A percentile compares a stretch with the other conserved stretches of the same genome.
phyloP scores from a whole-genome alignment of 805 yeast genomes.

The Ogataea corticis region DNA sequence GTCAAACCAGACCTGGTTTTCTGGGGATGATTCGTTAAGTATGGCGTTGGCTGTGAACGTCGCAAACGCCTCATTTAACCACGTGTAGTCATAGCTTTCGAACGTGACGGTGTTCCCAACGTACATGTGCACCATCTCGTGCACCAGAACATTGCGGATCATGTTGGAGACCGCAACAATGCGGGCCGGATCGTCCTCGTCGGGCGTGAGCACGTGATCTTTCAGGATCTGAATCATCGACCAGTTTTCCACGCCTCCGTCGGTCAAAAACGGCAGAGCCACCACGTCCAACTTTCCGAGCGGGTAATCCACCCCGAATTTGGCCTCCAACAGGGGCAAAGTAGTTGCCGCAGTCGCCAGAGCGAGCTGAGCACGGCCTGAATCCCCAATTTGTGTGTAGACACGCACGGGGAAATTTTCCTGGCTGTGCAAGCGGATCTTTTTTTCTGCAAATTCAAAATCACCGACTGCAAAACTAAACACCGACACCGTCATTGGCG shows the following conservation, averaged over 20 bases:
- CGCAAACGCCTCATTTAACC: conserved; percentile 81
- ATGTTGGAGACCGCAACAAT: conserved; percentile 23
- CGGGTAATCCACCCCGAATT: conserved; percentile 52
- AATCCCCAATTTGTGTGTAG: conserved; percentile 56
- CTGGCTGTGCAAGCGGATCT: conserved; percentile 27
- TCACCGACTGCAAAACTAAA: conserved; percentile 74
- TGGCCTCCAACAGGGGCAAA: conserved; percentile 48
- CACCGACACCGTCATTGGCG: conserved; percentile 59
- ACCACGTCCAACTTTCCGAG: conserved; percentile 65
- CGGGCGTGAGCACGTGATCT: conserved; percentile 46
- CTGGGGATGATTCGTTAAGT: conserved; percentile 28
- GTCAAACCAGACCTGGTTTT: conserved; percentile 35
- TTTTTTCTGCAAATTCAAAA: conserved; percentile 50
- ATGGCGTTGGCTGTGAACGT: conserved; percentile 59
- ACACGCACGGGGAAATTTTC: conserved; percentile 48
- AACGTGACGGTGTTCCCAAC: conserved; percentile 68
- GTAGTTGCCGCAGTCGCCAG: conserved; percentile 47
- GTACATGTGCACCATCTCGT: conserved; percentile 82
- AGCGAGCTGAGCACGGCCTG: conserved; percentile 48
- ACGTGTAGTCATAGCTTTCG: conserved; percentile 65
- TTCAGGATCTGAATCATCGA: conserved; percentile 63
- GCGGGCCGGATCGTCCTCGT: conserved; percentile 24
- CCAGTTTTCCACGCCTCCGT: conserved; percentile 83
- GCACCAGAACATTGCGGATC: conserved; percentile 60
- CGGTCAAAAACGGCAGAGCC: conserved; percentile 68